A percentile compares a stretch with the other conserved stretches of the same genome.
Conservation (phyloP, 305 asterid genomes). For the Striga hermonthica region DNA sequence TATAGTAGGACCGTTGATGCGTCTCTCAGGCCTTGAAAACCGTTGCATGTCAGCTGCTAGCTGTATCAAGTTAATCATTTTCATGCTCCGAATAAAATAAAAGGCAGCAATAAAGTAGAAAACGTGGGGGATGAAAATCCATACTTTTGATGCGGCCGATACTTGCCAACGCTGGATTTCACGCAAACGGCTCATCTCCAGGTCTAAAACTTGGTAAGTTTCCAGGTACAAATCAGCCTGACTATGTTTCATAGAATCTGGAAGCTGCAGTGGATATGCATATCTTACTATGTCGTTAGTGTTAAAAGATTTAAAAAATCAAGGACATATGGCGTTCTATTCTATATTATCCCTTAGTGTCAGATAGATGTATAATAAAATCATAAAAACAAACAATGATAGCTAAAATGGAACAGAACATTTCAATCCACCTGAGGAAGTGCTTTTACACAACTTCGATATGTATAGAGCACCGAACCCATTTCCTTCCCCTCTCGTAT, state of each 20-base stretch:
- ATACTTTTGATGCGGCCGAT: conserved; percentile 83
- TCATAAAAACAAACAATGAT: conserved; percentile 13
- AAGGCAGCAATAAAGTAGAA: conserved; percentile 24
- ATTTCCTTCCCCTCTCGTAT: conserved; percentile 93
- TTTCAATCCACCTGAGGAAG: conserved; percentile 79
- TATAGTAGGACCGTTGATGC: conserved; percentile 95
- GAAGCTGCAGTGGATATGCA: conserved; percentile 61
- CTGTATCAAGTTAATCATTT: conserved; percentile 51
- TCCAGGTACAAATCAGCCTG: conserved; percentile 94
- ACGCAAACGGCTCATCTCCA: conserved; percentile 97
- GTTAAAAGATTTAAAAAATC: not conserved
- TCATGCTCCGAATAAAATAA: conserved; percentile 29
- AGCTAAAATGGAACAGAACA: conserved; percentile 3
- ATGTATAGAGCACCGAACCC: conserved; percentile 93
- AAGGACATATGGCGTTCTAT: not conserved
- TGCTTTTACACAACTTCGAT: conserved; percentile 96
- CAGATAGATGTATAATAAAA: conserved; percentile 19
- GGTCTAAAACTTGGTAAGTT: conserved; percentile 95
- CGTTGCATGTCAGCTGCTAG: conserved; percentile 99
- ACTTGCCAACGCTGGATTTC: conserved; percentile 99
- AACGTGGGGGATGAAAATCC: conserved; percentile 27
- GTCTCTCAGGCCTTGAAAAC: conserved; percentile 96
- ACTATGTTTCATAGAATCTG: conserved; percentile 93
- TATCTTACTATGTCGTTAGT: not conserved
- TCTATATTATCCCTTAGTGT: not conserved